Base-by-base conservation (phyloP, 1,284 basidiomycete species). In the Mycosarcoma mackinlayi region DNA sequence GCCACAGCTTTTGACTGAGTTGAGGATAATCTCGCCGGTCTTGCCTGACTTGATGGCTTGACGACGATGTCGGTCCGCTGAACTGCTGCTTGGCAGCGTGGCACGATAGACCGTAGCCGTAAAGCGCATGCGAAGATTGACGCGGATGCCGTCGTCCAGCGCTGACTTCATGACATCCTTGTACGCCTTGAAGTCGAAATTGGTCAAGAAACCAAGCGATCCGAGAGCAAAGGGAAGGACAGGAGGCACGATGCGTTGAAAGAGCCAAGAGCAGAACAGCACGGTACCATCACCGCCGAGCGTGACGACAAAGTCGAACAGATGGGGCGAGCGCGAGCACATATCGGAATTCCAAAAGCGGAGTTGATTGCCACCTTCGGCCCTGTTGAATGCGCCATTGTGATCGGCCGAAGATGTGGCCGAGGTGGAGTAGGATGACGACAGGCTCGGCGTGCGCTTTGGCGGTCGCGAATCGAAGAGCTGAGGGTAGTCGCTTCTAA, bases 221-320 rank as follows among this genome's bases (percentile, higher is more conserved):
- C 96, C 96, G n/a, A 98, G 88, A 0, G 96, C 94, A 83, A 98
- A 98, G 0, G 96, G 91, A 24, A 99, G 88, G 34, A 98, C 93
- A 6, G 96, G 96, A 11, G 96, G 96, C 11, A 98, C 96, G 78
- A 98, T 93, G 69, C 90, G 89, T 83, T 98, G 96, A 86, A 99
- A 99, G 31, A 99, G 87, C 96, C 96, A 98, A 4, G 96, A 98
- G 6, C 96, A 97, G 85, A 98, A 98, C 19, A 99, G 88, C 1
- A 98, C 95, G 0, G 96, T 99, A 11, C 96, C 96, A 82, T 99
- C 96, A 16, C 96, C 96, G 41, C 96, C 96, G 61, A 82, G 68
- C n/a, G 96, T 98, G 49, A 98, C 87, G 62, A 98, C 96, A 82
- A 99, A 96, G 84, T 99, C 96, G 79, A 99, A 98, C 8, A 98